These are phyloP conservation scores for Entomophthora muscae DNA, from an alignment of 371 early-diverging fungal species.

Conservation along the genomic window DNA sequence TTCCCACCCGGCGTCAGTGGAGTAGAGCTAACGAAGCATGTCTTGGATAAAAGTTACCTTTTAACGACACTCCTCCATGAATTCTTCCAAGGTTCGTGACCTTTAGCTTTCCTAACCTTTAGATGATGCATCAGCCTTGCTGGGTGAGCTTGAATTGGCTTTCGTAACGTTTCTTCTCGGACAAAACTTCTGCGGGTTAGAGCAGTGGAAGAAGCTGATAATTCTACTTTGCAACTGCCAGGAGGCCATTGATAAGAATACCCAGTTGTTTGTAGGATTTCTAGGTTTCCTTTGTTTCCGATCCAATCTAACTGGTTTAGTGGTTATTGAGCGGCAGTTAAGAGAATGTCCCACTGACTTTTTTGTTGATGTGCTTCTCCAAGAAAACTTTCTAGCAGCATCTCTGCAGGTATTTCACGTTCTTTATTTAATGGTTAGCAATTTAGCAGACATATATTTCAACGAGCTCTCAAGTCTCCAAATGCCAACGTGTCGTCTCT, in stretches of 20 bases:
- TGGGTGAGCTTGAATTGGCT: conserved; percentile 68
- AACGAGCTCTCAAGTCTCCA: background rate
- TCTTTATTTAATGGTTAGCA: background rate
- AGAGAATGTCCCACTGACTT: background rate
- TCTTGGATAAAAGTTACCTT: conserved; percentile 80
- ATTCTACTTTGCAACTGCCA: conserved; percentile 43
- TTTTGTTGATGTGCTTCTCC: background rate
- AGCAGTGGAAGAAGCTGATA: conserved; percentile 73
- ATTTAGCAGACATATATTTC: background rate
- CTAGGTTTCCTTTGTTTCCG: conserved; percentile 19
- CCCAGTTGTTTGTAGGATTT: conserved; percentile 30
- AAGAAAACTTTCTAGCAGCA: background rate
- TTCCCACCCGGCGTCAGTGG: conserved; percentile 58
- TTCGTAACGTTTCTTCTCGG: conserved; percentile 67
- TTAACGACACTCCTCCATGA: conserved; percentile 21
- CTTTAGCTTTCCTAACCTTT: background rate
- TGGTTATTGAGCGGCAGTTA: background rate
- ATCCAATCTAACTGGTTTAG: background rate
- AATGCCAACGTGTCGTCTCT: background rate
- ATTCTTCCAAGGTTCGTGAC: background rate
- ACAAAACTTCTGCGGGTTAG: conserved; percentile 68
- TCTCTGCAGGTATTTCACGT: background rate
- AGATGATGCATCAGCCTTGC: conserved; percentile 20
- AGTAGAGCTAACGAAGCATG: conserved; percentile 54
- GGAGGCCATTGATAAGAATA: conserved; percentile 29